Percentiles rank a stretch among this genome's conserved stretches.
phyloP scores from a whole-genome alignment of 495 filamentous ascomycete species.

The Cercophora samala region DNA sequence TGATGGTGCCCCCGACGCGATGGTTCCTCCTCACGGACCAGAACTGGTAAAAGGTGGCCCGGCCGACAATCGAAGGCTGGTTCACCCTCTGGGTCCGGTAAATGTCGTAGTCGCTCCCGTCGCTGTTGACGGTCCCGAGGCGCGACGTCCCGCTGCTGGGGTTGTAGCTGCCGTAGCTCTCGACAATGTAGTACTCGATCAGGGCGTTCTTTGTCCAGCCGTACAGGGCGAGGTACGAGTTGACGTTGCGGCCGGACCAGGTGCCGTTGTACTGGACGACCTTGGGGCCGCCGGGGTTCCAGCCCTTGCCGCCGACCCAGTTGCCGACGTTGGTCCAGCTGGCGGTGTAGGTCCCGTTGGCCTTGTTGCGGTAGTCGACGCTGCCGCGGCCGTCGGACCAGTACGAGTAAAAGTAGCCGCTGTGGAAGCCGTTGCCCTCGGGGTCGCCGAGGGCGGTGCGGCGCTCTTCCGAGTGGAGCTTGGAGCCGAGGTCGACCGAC shows the following conservation, averaged over 20 bases:
- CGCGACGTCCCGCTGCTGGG: slow-evolving; percentile 49
- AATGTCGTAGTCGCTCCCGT: slow-evolving; percentile 58
- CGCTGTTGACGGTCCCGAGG: slow-evolving; percentile 51
- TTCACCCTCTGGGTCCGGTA: slow-evolving; percentile 52
- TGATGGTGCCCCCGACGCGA: slow-evolving; percentile 40
- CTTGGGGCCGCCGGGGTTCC: slow-evolving; percentile 49
- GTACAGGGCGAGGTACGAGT: slow-evolving; percentile 45
- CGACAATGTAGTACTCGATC: slow-evolving; percentile 63
- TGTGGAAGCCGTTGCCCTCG: slow-evolving; percentile 46
- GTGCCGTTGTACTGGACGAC: slow-evolving; percentile 34
- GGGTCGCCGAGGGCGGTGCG: slow-evolving; percentile 14
- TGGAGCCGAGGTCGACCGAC: slow-evolving; percentile 21
- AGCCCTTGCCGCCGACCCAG: slow-evolving; percentile 59
- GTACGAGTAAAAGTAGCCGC: slow-evolving; percentile 57
- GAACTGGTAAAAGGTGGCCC: slow-evolving; percentile 58
- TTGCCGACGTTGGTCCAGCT: slow-evolving; percentile 50
- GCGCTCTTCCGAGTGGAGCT: slow-evolving; percentile 11
- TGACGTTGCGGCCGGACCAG: slow-evolving; percentile 29
- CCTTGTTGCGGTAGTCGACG: slow-evolving; percentile 53
- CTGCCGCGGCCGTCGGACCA: slow-evolving; percentile 54
- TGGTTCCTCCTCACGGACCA: slow-evolving; percentile 52
- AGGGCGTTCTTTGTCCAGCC: slow-evolving; percentile 60
- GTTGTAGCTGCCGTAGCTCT: slow-evolving; percentile 48
- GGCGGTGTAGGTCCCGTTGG: slow-evolving; percentile 48
- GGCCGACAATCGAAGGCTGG: slow-evolving; percentile 56